A percentile compares a stretch with the other conserved stretches of the same genome.
These are phyloP conservation scores for Exidia glandulosa DNA, from an alignment of 768 basidiomycete genomes.

Conservation along the genomic window DNA sequence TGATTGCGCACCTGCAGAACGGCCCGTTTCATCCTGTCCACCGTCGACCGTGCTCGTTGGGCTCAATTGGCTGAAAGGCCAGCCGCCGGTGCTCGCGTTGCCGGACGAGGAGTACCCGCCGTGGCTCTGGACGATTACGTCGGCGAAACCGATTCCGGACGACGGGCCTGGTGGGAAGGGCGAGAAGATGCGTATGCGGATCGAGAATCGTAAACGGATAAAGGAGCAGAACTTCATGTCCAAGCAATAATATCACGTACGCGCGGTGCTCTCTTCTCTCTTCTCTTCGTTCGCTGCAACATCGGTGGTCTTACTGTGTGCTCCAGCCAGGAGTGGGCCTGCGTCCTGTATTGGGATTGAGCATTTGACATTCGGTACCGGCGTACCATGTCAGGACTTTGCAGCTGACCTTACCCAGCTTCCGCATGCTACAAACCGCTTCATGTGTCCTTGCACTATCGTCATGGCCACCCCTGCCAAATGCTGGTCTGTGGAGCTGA, in stretches of 20 bases:
- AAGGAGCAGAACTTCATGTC: slow-evolving; percentile 82
- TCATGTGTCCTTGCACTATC: too few relatives aligned
- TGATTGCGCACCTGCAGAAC: neutral
- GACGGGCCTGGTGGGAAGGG: slow-evolving; percentile 67
- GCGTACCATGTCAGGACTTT: too few relatives aligned
- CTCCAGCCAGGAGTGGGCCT: too few relatives aligned
- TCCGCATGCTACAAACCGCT: too few relatives aligned
- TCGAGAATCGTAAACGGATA: slow-evolving; percentile 55
- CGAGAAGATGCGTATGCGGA: slow-evolving; percentile 40
- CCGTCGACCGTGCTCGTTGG: slow-evolving; percentile 71
- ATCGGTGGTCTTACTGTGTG: too few relatives aligned
- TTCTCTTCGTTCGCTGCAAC: neutral
- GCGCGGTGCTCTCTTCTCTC: neutral
- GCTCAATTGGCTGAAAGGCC: slow-evolving; percentile 72
- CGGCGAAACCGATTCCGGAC: slow-evolving; percentile 48
- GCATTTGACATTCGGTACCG: too few relatives aligned
- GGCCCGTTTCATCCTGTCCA: slow-evolving; percentile 45
- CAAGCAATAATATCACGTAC: slow-evolving; percentile 40
- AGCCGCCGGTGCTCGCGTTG: slow-evolving; percentile 61
- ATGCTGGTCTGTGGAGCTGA: too few relatives aligned
- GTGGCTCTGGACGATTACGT: slow-evolving; percentile 78
- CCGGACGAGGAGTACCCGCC: slow-evolving; percentile 78
- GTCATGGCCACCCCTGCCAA: too few relatives aligned
- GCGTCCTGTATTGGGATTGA: too few relatives aligned
- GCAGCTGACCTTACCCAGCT: too few relatives aligned